Percentiles rank a stretch among this genome's conserved stretches.
Conservation (phyloP, 2,329 filamentous ascomycete species). For the Botryosphaeria dothidea region DNA sequence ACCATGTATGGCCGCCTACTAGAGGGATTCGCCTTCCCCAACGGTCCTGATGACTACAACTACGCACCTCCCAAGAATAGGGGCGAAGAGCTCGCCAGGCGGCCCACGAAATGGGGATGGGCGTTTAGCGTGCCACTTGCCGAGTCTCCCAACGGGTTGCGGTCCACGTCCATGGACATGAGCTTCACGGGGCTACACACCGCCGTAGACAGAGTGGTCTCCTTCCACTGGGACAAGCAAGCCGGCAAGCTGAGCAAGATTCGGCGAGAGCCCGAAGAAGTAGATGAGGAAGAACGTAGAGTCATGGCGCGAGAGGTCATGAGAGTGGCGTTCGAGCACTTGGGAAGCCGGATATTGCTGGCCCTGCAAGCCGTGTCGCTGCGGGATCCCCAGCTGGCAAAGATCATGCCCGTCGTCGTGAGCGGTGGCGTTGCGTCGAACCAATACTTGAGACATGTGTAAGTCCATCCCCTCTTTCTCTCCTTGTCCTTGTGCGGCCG, state of each 20-base stretch:
- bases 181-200: slow-evolving; percentile 71
- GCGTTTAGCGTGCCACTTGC: slow-evolving; percentile 66
- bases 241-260: slow-evolving; percentile 32
- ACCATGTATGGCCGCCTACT: slow-evolving; percentile 81
- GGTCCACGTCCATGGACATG: slow-evolving; percentile 35
- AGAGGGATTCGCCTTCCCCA: slow-evolving; percentile 75
- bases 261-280: slow-evolving; percentile 34
- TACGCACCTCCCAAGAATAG: slow-evolving; percentile 63
- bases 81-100: slow-evolving; percentile 57
- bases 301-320: slow-evolving; percentile 73
- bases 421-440: slow-evolving; percentile 92
- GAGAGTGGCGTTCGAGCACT: slow-evolving; percentile 83
- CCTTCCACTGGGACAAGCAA: slow-evolving; percentile 35
- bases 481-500: slow-evolving; percentile 21
- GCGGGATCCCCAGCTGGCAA: slow-evolving; percentile 40
- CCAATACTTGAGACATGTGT: slow-evolving; percentile 70
- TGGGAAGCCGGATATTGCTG: slow-evolving; percentile 72
- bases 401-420: slow-evolving; percentile 63
- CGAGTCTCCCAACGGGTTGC: slow-evolving; percentile 41
- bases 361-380: slow-evolving; percentile 53
- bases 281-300: slow-evolving; percentile 63
- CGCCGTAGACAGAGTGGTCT: slow-evolving; percentile 60
- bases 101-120: slow-evolving; percentile 63
- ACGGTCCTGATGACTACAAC: slow-evolving; percentile 37
- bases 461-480: slow-evolving; percentile 16